phyloP scores from a whole-genome alignment of 352 stramenopile species.

The Phytophthora cajani region DNA sequence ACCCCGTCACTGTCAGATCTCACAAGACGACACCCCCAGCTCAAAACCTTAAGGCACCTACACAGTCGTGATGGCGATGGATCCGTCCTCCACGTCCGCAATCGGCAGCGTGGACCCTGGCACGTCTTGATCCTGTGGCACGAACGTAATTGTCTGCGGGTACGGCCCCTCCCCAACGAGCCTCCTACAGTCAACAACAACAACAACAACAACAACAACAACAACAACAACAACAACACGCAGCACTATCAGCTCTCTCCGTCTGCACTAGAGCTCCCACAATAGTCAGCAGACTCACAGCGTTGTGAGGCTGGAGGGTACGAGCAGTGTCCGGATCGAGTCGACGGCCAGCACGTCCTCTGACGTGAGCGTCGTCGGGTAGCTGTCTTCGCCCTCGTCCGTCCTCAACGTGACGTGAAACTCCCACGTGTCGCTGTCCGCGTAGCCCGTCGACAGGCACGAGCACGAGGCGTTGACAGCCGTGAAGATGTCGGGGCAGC shows the following conservation, averaged over 20 bases:
- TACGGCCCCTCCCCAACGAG: conserved; percentile 31
- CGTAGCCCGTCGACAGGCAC: conserved; percentile 28
- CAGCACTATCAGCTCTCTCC: not conserved
- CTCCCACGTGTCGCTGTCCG: conserved; percentile 31
- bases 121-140: conserved; percentile 34
- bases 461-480: conserved; percentile 37
- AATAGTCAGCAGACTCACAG: conserved; percentile 21
- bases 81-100: conserved; percentile 17
- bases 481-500: conserved; percentile 36
- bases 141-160: conserved; percentile 35
- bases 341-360: conserved; percentile 35
- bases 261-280: not conserved
- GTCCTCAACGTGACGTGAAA: conserved; percentile 31
- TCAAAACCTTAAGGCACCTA: conserved; percentile 8
- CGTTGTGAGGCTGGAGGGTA: conserved; percentile 32
- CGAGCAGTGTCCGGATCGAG: conserved; percentile 37
- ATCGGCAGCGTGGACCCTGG: conserved; percentile 35
- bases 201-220: not conserved
- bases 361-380: conserved; percentile 25
- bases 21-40: not conserved
- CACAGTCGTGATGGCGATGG: conserved; percentile 32
- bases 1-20: not conserved
- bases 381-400: conserved; percentile 18
- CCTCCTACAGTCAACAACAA: conserved; percentile 6
- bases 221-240: not conserved